Evolutionary conservation across 2,329 filamentous ascomycete species (phyloP).

Genomic region (Hypoxylon sp.): DNA sequence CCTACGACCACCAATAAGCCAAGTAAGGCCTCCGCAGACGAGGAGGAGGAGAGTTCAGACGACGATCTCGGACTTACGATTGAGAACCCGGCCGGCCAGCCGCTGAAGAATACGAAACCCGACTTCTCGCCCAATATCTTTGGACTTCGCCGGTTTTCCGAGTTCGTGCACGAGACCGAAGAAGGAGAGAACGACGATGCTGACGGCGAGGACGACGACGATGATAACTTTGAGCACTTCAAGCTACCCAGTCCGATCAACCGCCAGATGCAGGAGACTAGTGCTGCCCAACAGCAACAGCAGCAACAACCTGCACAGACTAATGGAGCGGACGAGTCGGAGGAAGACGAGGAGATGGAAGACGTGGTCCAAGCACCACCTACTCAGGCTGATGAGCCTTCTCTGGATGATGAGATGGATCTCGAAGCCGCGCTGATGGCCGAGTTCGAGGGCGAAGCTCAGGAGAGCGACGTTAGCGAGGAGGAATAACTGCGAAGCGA

Average conservation of each 20-base stretch:
- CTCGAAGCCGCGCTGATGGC: slow-evolving; percentile 50
- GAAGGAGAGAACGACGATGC: slow-evolving; percentile 58
- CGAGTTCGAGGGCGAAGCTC: slow-evolving; percentile 43
- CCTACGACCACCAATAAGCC: slow-evolving; percentile 52
- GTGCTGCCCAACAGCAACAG: slow-evolving; percentile 32
- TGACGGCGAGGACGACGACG: slow-evolving; percentile 63
- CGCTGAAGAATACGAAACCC: slow-evolving; percentile 48
- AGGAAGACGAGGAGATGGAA: slow-evolving; percentile 54
- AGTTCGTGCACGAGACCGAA: slow-evolving; percentile 62
- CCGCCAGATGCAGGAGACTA: slow-evolving; percentile 50
- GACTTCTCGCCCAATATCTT: slow-evolving; percentile 66
- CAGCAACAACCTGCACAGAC: slow-evolving; percentile 43
- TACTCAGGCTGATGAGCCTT: slow-evolving; percentile 45
- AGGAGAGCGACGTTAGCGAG: slow-evolving; percentile 53
- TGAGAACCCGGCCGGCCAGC: slow-evolving; percentile 69
- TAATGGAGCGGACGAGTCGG: slow-evolving; percentile 53
- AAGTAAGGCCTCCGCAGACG: slow-evolving; percentile 50
- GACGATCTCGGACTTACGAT: slow-evolving; percentile 69
- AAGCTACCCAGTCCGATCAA: slow-evolving; percentile 68
- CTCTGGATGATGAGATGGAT: slow-evolving; percentile 48
- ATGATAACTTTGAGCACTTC: slow-evolving; percentile 57
- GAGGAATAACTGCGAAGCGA: slow-evolving; percentile 44
- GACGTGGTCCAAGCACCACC: slow-evolving; percentile 49
- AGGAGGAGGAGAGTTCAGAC: slow-evolving; percentile 65
- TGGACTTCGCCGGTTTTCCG: slow-evolving; percentile 62